These are phyloP conservation scores for Hypoxylon sp. DNA, from an alignment of 2,329 filamentous ascomycete genomes.

Conservation along the genomic window DNA sequence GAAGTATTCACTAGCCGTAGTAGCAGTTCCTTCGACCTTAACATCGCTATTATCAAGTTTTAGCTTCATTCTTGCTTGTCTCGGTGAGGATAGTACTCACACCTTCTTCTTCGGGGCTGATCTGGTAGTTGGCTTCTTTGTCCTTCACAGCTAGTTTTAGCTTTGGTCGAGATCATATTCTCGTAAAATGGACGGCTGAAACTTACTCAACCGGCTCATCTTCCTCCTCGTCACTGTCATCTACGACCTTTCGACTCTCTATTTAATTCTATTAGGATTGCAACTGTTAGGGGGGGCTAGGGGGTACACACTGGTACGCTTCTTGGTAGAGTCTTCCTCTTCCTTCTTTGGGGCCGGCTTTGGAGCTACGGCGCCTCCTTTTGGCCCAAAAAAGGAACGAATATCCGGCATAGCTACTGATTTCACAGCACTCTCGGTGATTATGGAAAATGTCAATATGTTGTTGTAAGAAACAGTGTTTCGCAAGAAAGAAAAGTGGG, in stretches of 20 bases:
- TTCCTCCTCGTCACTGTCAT: conserved; percentile 75
- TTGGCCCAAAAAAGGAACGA: conserved; percentile 86
- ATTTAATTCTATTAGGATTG: conserved; percentile 19
- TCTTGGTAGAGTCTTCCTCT: conserved; percentile 55
- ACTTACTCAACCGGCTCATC: conserved; percentile 62
- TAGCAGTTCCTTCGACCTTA: conserved; percentile 58
- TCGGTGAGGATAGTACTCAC: conserved; percentile 48
- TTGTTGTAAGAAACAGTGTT: conserved; percentile 3
- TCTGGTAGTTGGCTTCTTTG: conserved; percentile 65
- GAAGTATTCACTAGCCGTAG: conserved; percentile 67
- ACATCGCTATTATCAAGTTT: conserved; percentile 46
- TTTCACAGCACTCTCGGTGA: not conserved
- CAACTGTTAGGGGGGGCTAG: not conserved
- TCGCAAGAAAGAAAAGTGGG: conserved; percentile 6
- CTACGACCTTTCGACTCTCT: conserved; percentile 74
- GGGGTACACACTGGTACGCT: conserved; percentile 54
- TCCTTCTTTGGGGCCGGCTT: conserved; percentile 58
- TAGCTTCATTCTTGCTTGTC: conserved; percentile 10
- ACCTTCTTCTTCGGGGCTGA: conserved; percentile 63
- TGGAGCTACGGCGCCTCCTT: conserved; percentile 66
- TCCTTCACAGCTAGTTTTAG: conserved; percentile 48
- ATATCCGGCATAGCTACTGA: conserved; percentile 80
- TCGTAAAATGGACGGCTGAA: not conserved
- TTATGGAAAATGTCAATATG: conserved; percentile 5
- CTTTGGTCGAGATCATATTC: conserved; percentile 1